A percentile compares a stretch with the other conserved stretches of the same genome.
Conservation (phyloP, 805 yeast species). For the Wickerhamiella bombiphila region DNA sequence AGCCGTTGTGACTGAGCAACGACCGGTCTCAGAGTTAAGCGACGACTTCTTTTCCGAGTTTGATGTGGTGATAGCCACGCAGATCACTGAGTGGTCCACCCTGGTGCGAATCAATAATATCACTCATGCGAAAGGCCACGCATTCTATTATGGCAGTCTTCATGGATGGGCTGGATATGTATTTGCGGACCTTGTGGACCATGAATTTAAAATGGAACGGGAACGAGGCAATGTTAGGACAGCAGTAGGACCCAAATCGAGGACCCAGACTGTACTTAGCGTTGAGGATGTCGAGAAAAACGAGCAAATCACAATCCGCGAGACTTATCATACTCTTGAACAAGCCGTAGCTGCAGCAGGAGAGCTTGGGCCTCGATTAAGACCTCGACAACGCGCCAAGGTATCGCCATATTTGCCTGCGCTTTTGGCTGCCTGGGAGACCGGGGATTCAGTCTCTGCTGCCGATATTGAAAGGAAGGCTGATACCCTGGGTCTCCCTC, state of each 20-base stretch:
- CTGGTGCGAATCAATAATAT: conserved; percentile 35
- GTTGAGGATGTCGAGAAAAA: conserved; percentile 27
- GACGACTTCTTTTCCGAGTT: conserved; percentile 36
- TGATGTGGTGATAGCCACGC: conserved; percentile 66
- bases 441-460: conserved; percentile 29
- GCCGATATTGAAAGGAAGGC: conserved; percentile 18
- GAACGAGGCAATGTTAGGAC: conserved; percentile 25
- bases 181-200: conserved; percentile 61
- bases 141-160: conserved; percentile 52
- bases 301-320: conserved; percentile 23
- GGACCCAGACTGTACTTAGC: conserved; percentile 30
- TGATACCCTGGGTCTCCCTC: conserved; percentile 32
- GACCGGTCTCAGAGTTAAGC: conserved; percentile 20
- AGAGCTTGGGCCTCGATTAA: conserved; percentile 11
- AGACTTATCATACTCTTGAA: conserved; percentile 16
- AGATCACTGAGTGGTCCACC: conserved; percentile 29
- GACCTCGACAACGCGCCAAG: conserved; percentile 27
- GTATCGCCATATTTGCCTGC: conserved; percentile 45
- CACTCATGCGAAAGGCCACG: conserved; percentile 42
- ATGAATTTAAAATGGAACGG: conserved; percentile 27
- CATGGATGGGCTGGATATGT: conserved; percentile 78
- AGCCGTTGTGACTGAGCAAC: conserved; percentile 31
- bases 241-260: conserved; percentile 34
- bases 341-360: conserved; percentile 10
- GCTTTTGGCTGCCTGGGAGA: conserved; percentile 30